These are phyloP conservation scores for Cercophora sp. DNA, from an alignment of 495 filamentous ascomycete species.

Conservation along the genomic window DNA sequence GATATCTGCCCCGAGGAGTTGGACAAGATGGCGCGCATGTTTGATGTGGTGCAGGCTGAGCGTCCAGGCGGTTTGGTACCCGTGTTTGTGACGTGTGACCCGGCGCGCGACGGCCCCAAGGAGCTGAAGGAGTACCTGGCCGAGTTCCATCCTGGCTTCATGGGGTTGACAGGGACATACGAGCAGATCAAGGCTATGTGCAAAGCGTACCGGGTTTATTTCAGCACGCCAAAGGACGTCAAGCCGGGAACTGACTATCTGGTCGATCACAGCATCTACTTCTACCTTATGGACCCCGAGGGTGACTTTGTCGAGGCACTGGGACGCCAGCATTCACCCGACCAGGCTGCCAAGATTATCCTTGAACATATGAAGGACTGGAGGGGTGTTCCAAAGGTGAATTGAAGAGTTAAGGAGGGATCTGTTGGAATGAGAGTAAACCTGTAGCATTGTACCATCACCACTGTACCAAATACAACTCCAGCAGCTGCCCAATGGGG, in stretches of 20 bases:
- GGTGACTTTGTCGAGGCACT: constrained; percentile 98
- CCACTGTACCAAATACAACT: too few relatives aligned
- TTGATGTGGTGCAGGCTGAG: constrained; percentile 67
- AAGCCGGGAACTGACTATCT: constrained; percentile 93
- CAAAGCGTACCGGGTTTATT: constrained; percentile 95
- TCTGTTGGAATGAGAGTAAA: too few relatives aligned
- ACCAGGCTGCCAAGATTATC: constrained; percentile 80
- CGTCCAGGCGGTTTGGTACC: constrained; percentile 47
- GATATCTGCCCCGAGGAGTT: constrained; percentile 99
- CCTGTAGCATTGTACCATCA: too few relatives aligned
- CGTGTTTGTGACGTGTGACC: constrained; percentile 94
- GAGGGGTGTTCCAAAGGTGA: constrained; percentile 47
- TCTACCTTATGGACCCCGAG: constrained; percentile 98
- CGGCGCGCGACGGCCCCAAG: constrained; percentile 79
- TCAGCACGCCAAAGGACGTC: constrained; percentile 82
- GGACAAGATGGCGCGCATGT: constrained; percentile 95
- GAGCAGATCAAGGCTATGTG: constrained; percentile 87
- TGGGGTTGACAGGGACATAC: constrained; percentile 90
- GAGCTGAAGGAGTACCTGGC: constrained; percentile 78
- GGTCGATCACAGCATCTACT: constrained; percentile 98
- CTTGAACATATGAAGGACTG: constrained; percentile 87
- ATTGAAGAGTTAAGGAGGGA: too few relatives aligned
- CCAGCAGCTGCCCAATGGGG: too few relatives aligned
- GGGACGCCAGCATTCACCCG: constrained; percentile 86
- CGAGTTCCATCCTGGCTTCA: constrained; percentile 86